Evolutionary conservation across 2,329 filamentous ascomycete species (phyloP).

Genomic region (Chrysosphaeria jannelii): DNA sequence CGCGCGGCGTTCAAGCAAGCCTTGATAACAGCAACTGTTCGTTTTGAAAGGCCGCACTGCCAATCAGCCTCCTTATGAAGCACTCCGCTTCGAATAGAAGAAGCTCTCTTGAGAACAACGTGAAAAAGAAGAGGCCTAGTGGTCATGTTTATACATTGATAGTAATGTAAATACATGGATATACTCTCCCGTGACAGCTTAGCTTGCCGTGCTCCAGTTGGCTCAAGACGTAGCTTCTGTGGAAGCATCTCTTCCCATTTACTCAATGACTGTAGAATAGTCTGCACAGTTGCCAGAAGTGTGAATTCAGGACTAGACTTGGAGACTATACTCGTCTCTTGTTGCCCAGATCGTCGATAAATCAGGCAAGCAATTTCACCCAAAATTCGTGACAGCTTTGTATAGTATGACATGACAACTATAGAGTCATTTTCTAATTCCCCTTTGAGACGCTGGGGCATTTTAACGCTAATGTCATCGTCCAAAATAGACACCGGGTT

Average conservation of each 20-base stretch:
- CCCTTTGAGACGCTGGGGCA: constrained; percentile 9
- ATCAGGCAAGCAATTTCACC: constrained; percentile 16
- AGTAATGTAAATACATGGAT: constrained; percentile 22
- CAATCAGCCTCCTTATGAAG: constrained; percentile 12
- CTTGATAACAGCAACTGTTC: constrained; percentile 19
- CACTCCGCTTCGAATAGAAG: constrained; percentile 7
- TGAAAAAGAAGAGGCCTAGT: constrained; percentile 21
- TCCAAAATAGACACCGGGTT: constrained; percentile 23
- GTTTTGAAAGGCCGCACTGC: constrained; percentile 15
- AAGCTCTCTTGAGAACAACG: constrained; percentile 17
- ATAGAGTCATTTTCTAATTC: constrained; percentile 15
- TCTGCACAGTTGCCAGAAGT: constrained; percentile 18
- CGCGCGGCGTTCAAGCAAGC: constrained; percentile 19
- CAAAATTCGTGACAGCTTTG: constrained; percentile 19
- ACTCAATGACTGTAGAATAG: constrained; percentile 17
- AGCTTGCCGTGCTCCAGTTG: constrained; percentile 6
- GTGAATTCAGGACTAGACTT: constrained; percentile 7
- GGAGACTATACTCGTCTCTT: neutral
- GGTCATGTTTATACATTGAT: constrained; percentile 27
- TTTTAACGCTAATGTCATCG: constrained; percentile 17
- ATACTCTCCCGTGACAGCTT: constrained; percentile 6
- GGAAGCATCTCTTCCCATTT: constrained; percentile 19
- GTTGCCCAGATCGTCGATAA: constrained; percentile 13
- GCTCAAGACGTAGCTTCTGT: constrained; percentile 16
- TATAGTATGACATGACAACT: constrained; percentile 19